Evolutionary conservation across 176 grass and related monocot species (phyloP).

Genomic region (Eleusine indica): DNA sequence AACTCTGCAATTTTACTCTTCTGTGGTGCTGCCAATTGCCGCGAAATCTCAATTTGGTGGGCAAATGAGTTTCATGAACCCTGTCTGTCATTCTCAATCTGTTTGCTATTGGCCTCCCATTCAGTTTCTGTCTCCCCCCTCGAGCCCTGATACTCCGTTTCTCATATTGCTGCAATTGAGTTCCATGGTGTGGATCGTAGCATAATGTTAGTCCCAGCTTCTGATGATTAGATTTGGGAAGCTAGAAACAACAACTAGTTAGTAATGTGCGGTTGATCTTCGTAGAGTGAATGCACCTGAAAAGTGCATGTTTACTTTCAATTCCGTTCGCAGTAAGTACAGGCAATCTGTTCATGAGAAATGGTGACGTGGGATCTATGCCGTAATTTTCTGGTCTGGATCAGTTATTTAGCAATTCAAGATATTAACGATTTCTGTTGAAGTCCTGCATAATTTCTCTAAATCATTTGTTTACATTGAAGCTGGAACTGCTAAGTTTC

Average conservation of each 20-base stretch:
- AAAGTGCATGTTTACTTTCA: neutral
- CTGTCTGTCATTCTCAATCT: neutral
- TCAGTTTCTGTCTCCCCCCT: neutral
- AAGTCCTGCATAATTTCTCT: neutral
- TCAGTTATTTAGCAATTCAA: neutral
- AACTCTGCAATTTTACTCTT: conserved; percentile 2
- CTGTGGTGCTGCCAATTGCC: neutral
- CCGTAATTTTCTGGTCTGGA: neutral
- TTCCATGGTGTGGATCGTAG: neutral
- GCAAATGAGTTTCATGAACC: neutral
- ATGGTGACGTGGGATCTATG: conserved; percentile 1
- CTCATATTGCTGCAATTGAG: conserved; percentile 19
- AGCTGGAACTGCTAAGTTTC: conserved; percentile 16
- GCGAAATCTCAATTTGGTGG: conserved; percentile 19
- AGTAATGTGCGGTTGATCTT: neutral
- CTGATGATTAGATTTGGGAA: neutral
- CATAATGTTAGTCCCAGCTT: neutral
- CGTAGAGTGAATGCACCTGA: neutral
- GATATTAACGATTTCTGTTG: neutral
- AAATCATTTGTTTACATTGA: neutral
- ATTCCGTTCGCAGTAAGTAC: neutral
- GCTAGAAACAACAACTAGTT: neutral
- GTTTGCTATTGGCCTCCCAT: neutral
- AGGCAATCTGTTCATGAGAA: conserved; percentile 15
- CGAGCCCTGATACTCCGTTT: neutral